Percentiles rank a stretch among this genome's conserved stretches.
These are phyloP conservation scores for Myxozyma vanderwaltii DNA, from an alignment of 805 yeast species.

Conservation along the genomic window DNA sequence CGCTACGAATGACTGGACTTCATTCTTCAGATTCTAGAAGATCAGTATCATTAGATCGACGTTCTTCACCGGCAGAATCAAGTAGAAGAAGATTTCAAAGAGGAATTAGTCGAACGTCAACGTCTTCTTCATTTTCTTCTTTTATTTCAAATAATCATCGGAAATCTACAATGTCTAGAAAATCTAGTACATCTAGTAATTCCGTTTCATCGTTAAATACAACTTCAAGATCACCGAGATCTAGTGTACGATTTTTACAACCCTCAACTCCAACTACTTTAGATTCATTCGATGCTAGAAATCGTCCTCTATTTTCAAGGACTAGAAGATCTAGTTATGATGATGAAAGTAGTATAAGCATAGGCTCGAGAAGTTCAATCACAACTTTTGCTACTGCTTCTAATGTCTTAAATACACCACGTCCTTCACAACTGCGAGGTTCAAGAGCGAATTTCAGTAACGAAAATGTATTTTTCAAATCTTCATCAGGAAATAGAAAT, in stretches of 20 bases:
- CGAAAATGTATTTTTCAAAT: conserved; percentile 5
- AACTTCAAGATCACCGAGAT: conserved; percentile 27
- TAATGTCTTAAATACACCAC: background rate
- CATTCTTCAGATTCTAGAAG: conserved; percentile 21
- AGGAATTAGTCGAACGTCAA: conserved; percentile 26
- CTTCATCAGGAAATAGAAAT: background rate
- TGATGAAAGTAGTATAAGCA: conserved; percentile 1
- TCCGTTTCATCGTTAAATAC: conserved; percentile 22
- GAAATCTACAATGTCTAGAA: conserved; percentile 19
- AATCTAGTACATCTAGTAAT: conserved; percentile 33
- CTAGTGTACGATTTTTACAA: conserved; percentile 8
- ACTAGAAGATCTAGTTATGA: background rate
- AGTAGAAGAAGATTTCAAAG: conserved; percentile 11
- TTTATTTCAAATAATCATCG: conserved; percentile 10
- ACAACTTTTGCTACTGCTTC: too few relatives aligned
- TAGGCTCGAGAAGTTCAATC: background rate
- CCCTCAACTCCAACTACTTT: conserved; percentile 16
- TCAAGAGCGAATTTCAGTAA: background rate
- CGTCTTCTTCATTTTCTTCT: conserved; percentile 35
- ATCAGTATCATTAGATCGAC: conserved; percentile 26
- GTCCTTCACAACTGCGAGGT: background rate
- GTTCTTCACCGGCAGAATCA: conserved; percentile 18
- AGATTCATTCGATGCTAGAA: background rate
- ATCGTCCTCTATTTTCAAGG: background rate
- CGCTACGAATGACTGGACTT: conserved; percentile 6